These are phyloP conservation scores for Seiridium unicorne DNA, from an alignment of 2,329 filamentous ascomycete genomes.

Conservation along the genomic window DNA sequence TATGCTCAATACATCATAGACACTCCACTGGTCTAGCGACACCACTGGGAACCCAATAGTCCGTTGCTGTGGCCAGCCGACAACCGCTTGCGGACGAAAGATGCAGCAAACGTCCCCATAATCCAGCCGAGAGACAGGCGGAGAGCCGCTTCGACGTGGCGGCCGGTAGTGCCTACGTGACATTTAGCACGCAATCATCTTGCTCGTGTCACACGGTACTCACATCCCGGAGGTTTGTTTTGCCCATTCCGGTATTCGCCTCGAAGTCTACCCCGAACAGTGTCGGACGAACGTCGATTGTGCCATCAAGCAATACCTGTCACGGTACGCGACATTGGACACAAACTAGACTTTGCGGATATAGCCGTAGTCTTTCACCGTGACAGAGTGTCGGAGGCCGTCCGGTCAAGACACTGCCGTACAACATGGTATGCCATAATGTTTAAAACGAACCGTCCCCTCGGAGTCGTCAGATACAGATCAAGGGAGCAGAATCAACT, in stretches of 20 bases:
- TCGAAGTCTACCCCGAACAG: too few relatives aligned
- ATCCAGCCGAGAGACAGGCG: not conserved
- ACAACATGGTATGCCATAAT: not conserved
- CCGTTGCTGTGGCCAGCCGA: not conserved
- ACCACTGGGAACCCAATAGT: not conserved
- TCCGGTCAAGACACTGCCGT: not conserved
- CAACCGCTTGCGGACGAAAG: not conserved
- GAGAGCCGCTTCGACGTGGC: constrained; percentile 1
- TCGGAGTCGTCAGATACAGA: not conserved
- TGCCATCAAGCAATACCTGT: not conserved
- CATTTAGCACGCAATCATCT: not conserved
- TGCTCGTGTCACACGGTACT: not conserved
- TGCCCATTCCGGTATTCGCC: not conserved
- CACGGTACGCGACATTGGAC: not conserved
- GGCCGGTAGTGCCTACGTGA: not conserved
- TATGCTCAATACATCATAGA: not conserved
- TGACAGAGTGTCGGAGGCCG: not conserved
- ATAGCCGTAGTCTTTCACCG: not conserved
- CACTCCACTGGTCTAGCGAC: not conserved
- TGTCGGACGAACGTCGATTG: not conserved
- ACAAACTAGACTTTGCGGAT: not conserved
- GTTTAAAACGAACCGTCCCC: constrained; percentile 1
- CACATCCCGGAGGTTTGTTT: not conserved
- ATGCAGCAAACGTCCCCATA: not conserved
- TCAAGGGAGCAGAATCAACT: not conserved